phyloP scores from a whole-genome alignment of 768 basidiomycete species.

The Hygrophorus pudorinus region DNA sequence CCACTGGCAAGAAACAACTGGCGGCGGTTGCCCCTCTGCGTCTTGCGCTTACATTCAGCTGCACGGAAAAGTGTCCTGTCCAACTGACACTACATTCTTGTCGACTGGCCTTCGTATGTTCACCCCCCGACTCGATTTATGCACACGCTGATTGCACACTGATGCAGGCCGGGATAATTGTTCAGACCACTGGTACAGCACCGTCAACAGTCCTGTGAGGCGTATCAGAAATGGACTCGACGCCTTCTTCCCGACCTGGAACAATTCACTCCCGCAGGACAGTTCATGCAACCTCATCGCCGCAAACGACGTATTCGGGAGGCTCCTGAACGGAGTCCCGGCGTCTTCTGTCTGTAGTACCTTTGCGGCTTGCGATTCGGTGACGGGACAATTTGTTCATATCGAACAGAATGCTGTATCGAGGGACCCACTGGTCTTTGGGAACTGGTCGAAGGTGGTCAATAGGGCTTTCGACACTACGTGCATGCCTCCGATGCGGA shows the following conservation, averaged over 20 bases:
- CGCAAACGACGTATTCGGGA: constrained; percentile 35
- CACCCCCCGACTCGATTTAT: neutral
- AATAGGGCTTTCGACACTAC: constrained; percentile 19
- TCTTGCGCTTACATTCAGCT: constrained; percentile 38
- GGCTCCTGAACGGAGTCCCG: constrained; percentile 29
- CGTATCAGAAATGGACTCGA: constrained; percentile 23
- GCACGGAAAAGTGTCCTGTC: constrained; percentile 35
- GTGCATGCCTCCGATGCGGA: constrained; percentile 11
- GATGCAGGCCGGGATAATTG: constrained; percentile 13
- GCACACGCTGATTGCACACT: neutral
- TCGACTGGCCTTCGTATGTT: constrained; percentile 34
- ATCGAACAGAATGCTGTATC: constrained; percentile 27
- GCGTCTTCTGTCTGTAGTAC: constrained; percentile 20
- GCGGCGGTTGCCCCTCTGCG: constrained; percentile 29
- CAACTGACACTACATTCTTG: constrained; percentile 30
- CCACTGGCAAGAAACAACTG: constrained; percentile 28
- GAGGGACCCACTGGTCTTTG: constrained; percentile 17
- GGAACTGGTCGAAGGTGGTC: constrained; percentile 25
- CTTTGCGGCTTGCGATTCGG: constrained; percentile 14
- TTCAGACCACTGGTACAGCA: constrained; percentile 28
- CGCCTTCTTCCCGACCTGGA: constrained; percentile 25
- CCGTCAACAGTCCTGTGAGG: constrained; percentile 24
- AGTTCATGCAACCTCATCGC: constrained; percentile 31
- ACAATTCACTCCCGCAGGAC: constrained; percentile 29
- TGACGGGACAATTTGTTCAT: constrained; percentile 32